phyloP scores from a whole-genome alignment of 306 rosid genomes.

The Hippophae gyantsensis region DNA sequence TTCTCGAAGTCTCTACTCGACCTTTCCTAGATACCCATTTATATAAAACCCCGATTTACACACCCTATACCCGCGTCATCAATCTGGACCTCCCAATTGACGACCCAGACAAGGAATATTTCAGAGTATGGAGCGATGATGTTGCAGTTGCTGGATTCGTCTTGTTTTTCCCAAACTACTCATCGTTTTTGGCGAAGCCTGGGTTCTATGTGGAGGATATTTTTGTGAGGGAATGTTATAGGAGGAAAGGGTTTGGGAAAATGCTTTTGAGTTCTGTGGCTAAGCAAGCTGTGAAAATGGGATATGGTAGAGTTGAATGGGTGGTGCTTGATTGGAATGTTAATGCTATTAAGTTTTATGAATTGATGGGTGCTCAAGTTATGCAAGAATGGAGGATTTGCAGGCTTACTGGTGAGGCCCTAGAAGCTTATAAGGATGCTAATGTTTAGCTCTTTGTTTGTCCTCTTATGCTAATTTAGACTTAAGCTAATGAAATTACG shows the following conservation, averaged over 20 bases:
- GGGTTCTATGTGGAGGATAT: slow-evolving; percentile 78
- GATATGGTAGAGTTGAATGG: slow-evolving; percentile 83
- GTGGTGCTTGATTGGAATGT: slow-evolving; percentile 78
- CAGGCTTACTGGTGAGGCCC: slow-evolving; percentile 62
- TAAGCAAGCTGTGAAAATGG: slow-evolving; percentile 83
- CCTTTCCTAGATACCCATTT: slow-evolving; percentile 30
- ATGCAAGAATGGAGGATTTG: slow-evolving; percentile 79
- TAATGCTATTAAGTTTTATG: slow-evolving; percentile 64
- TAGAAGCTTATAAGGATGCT: slow-evolving; percentile 42
- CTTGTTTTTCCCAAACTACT: slow-evolving; percentile 67
- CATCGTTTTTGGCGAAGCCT: slow-evolving; percentile 52
- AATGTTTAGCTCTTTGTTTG: not conserved
- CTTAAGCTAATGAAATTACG: not conserved
- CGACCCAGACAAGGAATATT: slow-evolving; percentile 45
- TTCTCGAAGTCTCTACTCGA: slow-evolving; percentile 55
- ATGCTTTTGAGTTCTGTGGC: slow-evolving; percentile 64
- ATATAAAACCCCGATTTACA: slow-evolving; percentile 19
- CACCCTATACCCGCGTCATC: slow-evolving; percentile 18
- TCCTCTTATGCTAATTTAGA: not conserved
- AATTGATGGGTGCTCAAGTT: slow-evolving; percentile 69
- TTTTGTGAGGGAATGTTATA: slow-evolving; percentile 66
- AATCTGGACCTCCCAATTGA: slow-evolving; percentile 47
- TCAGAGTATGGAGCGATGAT: slow-evolving; percentile 18
- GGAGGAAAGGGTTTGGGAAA: slow-evolving; percentile 72
- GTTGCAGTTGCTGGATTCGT: slow-evolving; percentile 55